Conservation (phyloP, 495 filamentous ascomycete species). For the Aspergillus sparsus region DNA sequence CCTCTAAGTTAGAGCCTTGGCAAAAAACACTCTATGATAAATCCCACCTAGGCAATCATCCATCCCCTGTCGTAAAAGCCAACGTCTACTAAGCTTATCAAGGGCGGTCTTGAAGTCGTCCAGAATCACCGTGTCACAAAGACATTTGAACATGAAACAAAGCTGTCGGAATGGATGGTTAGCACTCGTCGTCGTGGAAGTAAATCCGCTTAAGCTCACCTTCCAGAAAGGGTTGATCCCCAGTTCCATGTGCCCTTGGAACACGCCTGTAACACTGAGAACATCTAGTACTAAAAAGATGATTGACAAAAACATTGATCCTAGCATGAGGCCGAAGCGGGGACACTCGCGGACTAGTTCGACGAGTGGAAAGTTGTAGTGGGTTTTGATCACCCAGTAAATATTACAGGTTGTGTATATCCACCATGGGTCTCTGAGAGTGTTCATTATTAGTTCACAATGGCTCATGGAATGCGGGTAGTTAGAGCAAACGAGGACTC, state of each 20-base stretch:
- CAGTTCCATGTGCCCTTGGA: slow-evolving; percentile 25
- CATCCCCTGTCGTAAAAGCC: neutral
- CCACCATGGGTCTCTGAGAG: slow-evolving; percentile 58
- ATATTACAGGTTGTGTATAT: slow-evolving; percentile 50
- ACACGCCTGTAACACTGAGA: slow-evolving; percentile 29
- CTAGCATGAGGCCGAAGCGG: slow-evolving; percentile 56
- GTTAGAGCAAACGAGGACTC: too few relatives aligned
- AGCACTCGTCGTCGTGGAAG: neutral
- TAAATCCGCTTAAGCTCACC: slow-evolving; percentile 16
- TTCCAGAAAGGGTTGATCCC: slow-evolving; percentile 45
- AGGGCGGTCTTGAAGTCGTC: slow-evolving; percentile 25
- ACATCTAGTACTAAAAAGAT: slow-evolving; percentile 52
- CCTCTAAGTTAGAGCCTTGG: neutral
- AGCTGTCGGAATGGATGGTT: slow-evolving; percentile 27
- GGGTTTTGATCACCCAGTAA: slow-evolving; percentile 52
- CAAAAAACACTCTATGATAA: neutral
- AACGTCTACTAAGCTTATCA: neutral
- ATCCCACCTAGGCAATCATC: neutral
- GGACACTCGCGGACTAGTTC: slow-evolving; percentile 51
- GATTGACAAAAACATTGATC: slow-evolving; percentile 53
- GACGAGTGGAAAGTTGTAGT: slow-evolving; percentile 49
- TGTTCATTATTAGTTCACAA: neutral
- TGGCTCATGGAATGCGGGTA: neutral
- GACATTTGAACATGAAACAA: slow-evolving; percentile 58
- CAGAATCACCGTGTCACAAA: slow-evolving; percentile 57